Evolutionary conservation across 2,329 filamentous ascomycete species (phyloP), one percentile per base, ranked within the genome.

Genomic region (Aureobasidium sp.): DNA sequence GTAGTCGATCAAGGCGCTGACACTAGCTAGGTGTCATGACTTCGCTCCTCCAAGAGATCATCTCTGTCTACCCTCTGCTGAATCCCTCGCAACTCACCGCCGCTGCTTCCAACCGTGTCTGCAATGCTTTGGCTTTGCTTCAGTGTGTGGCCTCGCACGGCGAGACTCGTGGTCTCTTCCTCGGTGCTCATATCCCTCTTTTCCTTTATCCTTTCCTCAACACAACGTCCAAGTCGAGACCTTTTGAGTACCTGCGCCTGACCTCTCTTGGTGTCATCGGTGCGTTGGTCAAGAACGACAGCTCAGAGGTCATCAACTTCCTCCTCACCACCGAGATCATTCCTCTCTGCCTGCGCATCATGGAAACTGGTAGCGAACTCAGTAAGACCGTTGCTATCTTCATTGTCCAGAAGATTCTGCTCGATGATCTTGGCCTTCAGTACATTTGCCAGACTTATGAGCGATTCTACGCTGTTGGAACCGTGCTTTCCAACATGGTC

Each of bases 361-460:
- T 99, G 94, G 94, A 99, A 79, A 99, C 94, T 0, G 94, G 94
- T 54, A 97, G 92, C 0, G 94, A 99, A 76, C 83, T 99, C 64
- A 97, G 91, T 81, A 99, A 99, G 81, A 99, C 94, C 0, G 94
- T 99, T 14, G 94, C 94, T 62, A 99, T 99, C 70, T 99, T 99
- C 79, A 99, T 99, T 69, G 94, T 99, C 21, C 94, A 99, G 77
- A 99, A 99, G 82, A 99, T 99, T 30, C 79, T 99, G 58, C 84
- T 99, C 3, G 94, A 99, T 72, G 94, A 99, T 70, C 93, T 96
- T 69, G 94, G 94, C 4, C 82, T 99, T 65, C 94, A 94, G 71
- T 99, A 99, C 76, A 99, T 99, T 63, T 99, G 94, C 77, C 93
- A 95, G 66, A 99, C 94, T 0, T 99, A 99, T 70, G 94, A 99